These are phyloP conservation scores for Malassezia brasiliensis DNA, from an alignment of 1,284 basidiomycete species.

Conservation along the genomic window DNA sequence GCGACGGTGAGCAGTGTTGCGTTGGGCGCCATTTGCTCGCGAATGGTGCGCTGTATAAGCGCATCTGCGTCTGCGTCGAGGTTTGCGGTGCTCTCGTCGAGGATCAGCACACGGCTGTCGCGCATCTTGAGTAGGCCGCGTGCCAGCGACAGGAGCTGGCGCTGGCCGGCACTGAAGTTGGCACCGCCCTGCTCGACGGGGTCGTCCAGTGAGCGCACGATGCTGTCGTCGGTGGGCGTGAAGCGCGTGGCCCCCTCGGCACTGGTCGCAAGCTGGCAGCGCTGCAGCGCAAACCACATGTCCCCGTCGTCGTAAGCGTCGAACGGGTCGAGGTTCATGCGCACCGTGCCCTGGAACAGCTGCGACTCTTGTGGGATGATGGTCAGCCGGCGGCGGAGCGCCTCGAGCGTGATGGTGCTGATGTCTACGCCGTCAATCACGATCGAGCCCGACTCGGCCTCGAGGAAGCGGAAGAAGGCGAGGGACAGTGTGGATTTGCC, in stretches of 20 bases:
- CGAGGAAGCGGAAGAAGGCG: constrained; percentile 88
- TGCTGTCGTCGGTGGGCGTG: constrained; percentile 46
- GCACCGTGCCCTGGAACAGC: constrained; percentile 43
- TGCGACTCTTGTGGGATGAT: constrained; percentile 80
- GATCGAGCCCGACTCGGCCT: constrained; percentile 70
- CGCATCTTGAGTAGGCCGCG: constrained; percentile 53
- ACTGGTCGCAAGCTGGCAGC: constrained; percentile 49
- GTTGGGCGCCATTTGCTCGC: constrained; percentile 47
- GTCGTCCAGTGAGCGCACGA: constrained; percentile 52
- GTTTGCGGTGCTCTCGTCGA: constrained; percentile 54
- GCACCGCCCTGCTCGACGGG: constrained; percentile 52
- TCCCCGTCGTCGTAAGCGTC: constrained; percentile 61
- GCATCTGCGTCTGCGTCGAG: constrained; percentile 51
- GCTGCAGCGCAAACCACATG: constrained; percentile 53
- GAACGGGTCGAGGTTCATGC: constrained; percentile 56
- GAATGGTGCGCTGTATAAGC: constrained; percentile 52
- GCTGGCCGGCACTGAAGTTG: constrained; percentile 54
- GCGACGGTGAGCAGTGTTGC: constrained; percentile 55
- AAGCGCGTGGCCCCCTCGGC: not conserved
- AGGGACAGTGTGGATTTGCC: constrained; percentile 86
- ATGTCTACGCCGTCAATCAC: constrained; percentile 78
- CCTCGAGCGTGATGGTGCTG: constrained; percentile 71
- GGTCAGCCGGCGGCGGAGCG: constrained; percentile 68
- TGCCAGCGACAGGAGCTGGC: constrained; percentile 55
- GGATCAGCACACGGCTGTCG: constrained; percentile 52